phyloP scores from a whole-genome alignment of 2,329 filamentous ascomycete species.

The Sclerotinia nivalis region DNA sequence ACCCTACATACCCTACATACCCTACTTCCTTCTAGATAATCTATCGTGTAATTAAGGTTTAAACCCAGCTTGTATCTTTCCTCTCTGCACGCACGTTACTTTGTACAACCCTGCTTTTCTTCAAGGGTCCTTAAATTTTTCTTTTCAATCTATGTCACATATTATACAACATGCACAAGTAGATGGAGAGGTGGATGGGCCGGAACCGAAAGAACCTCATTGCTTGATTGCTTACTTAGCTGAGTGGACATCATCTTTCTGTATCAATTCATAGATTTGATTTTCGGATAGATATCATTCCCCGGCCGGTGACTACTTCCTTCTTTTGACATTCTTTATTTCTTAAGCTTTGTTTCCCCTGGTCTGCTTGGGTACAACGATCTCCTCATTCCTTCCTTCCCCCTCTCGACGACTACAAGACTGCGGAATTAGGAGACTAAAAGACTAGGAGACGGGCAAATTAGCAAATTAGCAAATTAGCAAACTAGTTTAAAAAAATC shows the following conservation, averaged over 20 bases:
- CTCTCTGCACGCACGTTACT: not conserved
- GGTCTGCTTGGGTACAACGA: not conserved
- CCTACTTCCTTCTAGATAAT: not conserved
- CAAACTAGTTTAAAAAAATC: not conserved
- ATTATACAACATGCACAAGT: not conserved
- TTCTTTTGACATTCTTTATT: not conserved
- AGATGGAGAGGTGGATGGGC: not conserved
- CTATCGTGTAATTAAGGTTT: slow-evolving; percentile 16
- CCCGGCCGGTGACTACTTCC: not conserved
- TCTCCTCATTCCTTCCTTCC: not conserved
- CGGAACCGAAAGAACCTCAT: not conserved
- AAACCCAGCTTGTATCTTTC: slow-evolving; percentile 6
- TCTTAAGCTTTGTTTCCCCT: not conserved
- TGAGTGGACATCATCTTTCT: slow-evolving; percentile 11
- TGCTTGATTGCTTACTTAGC: not conserved
- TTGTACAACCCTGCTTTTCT: not conserved
- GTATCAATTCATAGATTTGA: not conserved
- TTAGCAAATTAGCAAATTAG: not conserved
- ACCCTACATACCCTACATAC: not conserved
- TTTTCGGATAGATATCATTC: not conserved
- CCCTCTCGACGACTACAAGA: not conserved
- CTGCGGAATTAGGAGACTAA: not conserved
- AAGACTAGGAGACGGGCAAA: not conserved
- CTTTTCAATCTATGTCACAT: not conserved
- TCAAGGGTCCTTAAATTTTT: slow-evolving; percentile 1